Evolutionary conservation across 805 yeast genomes (phyloP), one percentile per base, ranked within the genome.

Genomic region (Kazachstania viticola): DNA sequence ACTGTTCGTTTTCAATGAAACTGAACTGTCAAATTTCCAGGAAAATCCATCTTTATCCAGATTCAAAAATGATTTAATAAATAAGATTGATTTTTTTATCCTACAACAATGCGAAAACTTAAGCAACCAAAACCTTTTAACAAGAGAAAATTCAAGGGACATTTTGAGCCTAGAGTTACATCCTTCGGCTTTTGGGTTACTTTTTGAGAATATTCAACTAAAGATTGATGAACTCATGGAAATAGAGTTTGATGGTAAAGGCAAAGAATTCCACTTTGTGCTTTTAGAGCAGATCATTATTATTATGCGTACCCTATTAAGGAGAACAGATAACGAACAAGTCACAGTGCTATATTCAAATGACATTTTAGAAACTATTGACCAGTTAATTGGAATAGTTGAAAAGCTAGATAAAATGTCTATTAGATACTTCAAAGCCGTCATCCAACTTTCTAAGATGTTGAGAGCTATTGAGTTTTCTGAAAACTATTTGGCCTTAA

Each of bases 121-220:
- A 27, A 59, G 64, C 9, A 61, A 68, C 5, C 59, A 57, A 17
- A 69, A 62, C 42, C 57, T 68, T 34, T 64, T 70, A 4, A 64
- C 75, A 0, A 62, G 88, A 35, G 88, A 81, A 24, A 71, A 74
- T 25, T 69, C 80, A 3, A 71, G 75, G 37, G 91, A 80, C 38
- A 73, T 80, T 2, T 51, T 82, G 27, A 71, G 78, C 5, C 57
- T 65, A 25, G 84, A 77, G 36, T 55, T 75, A 27, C 75, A 78
- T 54, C 71, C 82, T 12, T 58, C 61, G 16, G 63, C 71, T 14
- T 66, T 67, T 48, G 62, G 62, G 32, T 42, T 62, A 38, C 57
- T 75, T 14, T 60, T 73, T 26, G 49, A 54, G 5, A 63, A 65
- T 30, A 46, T 76, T 27, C 58, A 51, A 30, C 46, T 43, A 3